Percentiles rank a stretch among this genome's conserved stretches.
Conservation (phyloP, 805 yeast genomes). For the Yamadazyma paraphyllophila region DNA sequence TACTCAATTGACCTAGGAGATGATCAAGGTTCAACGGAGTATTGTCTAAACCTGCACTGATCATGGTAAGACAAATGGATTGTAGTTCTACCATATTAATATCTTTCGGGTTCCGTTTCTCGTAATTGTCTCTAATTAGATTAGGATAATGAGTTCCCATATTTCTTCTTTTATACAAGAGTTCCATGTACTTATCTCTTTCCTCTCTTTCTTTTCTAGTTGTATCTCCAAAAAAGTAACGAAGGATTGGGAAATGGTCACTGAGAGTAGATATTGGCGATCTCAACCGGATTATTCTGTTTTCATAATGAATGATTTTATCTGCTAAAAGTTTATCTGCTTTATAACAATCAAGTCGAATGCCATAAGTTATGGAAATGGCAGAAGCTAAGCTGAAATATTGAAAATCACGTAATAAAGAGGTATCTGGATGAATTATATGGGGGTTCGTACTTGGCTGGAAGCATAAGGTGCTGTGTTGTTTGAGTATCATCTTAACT, state of each 20-base stretch:
- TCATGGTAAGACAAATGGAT: conserved; percentile 69
- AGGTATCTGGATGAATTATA: conserved; percentile 28
- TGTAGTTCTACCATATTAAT: conserved; percentile 40
- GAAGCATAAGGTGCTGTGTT: conserved; percentile 14
- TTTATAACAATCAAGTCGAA: conserved; percentile 41
- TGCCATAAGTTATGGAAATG: conserved; percentile 52
- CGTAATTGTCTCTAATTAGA: conserved; percentile 3
- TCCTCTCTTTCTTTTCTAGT: conserved; percentile 30
- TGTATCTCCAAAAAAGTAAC: conserved; percentile 18
- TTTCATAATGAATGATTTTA: conserved; percentile 56
- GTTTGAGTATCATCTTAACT: conserved; percentile 16
- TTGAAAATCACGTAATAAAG: conserved; percentile 43
- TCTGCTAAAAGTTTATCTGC: conserved; percentile 40
- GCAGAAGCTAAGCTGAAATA: conserved; percentile 52
- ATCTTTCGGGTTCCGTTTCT: conserved; percentile 4
- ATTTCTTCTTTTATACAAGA: conserved; percentile 20
- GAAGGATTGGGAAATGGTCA: conserved; percentile 51
- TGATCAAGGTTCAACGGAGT: conserved; percentile 62
- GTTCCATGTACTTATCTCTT: conserved; percentile 50
- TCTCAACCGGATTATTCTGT: conserved; percentile 52
- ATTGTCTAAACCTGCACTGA: conserved; percentile 77
- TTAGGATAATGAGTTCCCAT: neutral
- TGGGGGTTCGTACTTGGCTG: conserved; percentile 21
- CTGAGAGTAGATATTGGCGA: conserved; percentile 55
- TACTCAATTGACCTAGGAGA: conserved; percentile 54